Percentiles rank a stretch among this genome's conserved stretches.
Evolutionary conservation across 768 basidiomycete species (phyloP).

Genomic region (Calocera cornea): DNA sequence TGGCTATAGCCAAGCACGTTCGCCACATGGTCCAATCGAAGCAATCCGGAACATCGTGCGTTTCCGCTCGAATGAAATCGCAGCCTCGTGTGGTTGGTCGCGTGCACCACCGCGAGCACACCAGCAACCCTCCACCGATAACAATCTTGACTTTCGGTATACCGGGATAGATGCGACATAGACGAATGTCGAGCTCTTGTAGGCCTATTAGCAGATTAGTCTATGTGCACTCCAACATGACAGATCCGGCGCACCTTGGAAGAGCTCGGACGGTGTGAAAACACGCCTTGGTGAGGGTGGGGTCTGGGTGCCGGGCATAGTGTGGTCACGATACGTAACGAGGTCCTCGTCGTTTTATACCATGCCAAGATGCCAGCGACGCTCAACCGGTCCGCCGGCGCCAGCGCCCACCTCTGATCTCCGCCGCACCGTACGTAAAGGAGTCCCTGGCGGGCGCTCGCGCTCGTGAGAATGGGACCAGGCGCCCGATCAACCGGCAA

Average conservation of each 20-base stretch:
- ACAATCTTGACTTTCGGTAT: constrained; percentile 1
- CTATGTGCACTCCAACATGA: background rate
- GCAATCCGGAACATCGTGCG: background rate
- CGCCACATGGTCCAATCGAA: background rate
- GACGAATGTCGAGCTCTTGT: background rate
- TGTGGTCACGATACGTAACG: background rate
- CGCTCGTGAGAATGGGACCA: background rate
- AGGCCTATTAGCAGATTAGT: background rate
- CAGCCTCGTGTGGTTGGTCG: background rate
- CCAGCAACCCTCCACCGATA: background rate
- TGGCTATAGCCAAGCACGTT: background rate
- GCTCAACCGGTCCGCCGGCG: background rate
- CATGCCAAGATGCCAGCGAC: background rate
- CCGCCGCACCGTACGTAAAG: background rate
- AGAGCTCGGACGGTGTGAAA: background rate
- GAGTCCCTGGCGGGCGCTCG: background rate
- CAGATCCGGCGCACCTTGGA: background rate
- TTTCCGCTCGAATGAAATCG: background rate
- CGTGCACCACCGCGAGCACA: background rate
- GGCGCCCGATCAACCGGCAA: background rate
- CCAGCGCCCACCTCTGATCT: background rate
- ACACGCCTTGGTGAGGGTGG: background rate
- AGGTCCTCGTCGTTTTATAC: background rate
- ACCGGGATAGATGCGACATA: background rate
- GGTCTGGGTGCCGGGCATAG: background rate